Evolutionary conservation across 2,329 filamentous ascomycete genomes (phyloP).

Genomic region (Nigrospora osmanthi): DNA sequence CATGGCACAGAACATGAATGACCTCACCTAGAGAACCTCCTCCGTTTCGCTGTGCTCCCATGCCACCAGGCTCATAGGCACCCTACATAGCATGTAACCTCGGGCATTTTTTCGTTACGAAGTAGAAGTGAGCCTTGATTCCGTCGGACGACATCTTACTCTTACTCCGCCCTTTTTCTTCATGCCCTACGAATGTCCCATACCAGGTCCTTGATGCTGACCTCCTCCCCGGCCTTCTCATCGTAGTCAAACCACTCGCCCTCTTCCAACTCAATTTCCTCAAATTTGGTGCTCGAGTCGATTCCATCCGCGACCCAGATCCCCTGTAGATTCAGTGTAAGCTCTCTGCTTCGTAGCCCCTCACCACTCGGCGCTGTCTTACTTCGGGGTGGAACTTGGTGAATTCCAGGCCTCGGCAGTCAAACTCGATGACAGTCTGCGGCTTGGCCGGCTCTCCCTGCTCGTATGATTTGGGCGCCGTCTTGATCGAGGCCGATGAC

Average conservation of each 20-base stretch:
- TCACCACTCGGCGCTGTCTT: constrained; percentile 10
- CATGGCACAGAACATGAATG: too few species aligned
- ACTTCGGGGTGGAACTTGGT: constrained; percentile 86
- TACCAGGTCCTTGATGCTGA: constrained; percentile 81
- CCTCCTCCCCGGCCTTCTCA: constrained; percentile 85
- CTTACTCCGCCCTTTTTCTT: background rate
- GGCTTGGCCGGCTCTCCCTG: constrained; percentile 64
- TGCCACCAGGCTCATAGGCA: too few species aligned
- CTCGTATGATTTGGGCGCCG: constrained; percentile 63
- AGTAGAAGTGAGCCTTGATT: background rate
- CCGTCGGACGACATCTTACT: too few species aligned
- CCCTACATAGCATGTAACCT: too few species aligned
- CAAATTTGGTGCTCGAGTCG: constrained; percentile 77
- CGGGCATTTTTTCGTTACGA: too few species aligned
- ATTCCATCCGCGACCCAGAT: constrained; percentile 80
- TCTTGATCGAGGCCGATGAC: constrained; percentile 77
- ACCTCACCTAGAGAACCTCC: too few species aligned
- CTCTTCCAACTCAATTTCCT: constrained; percentile 71
- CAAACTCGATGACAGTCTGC: constrained; percentile 79
- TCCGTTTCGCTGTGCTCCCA: too few species aligned
- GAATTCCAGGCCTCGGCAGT: constrained; percentile 92
- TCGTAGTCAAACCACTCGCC: constrained; percentile 99
- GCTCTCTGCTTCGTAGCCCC: too few species aligned
- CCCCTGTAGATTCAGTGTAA: constrained; percentile 45
- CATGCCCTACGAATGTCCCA: constrained; percentile 60